phyloP scores from a whole-genome alignment of 2,329 filamentous ascomycete genomes.

The Cladosporium colombiae region DNA sequence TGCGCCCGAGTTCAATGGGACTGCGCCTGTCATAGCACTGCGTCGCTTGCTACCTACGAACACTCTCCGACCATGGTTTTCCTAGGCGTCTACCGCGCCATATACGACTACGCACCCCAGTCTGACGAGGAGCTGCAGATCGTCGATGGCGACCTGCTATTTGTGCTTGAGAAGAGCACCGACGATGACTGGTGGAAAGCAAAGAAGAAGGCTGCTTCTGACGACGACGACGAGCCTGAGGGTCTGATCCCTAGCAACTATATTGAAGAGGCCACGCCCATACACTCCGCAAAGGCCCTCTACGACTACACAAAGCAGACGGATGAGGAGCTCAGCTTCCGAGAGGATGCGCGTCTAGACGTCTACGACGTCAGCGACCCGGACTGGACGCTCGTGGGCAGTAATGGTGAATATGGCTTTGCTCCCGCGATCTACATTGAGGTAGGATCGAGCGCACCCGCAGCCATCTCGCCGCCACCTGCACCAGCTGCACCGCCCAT shows the following conservation, averaged over 20 bases:
- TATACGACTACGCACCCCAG: slow-evolving; percentile 92
- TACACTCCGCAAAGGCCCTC: slow-evolving; percentile 79
- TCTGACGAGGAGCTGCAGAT: slow-evolving; percentile 83
- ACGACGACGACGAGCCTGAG: slow-evolving; percentile 88
- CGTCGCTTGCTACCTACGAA: neutral
- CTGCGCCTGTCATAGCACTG: neutral
- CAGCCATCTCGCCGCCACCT: slow-evolving; percentile 36
- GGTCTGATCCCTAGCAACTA: slow-evolving; percentile 94
- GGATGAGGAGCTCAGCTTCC: slow-evolving; percentile 94
- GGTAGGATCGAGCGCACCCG: slow-evolving; percentile 53
- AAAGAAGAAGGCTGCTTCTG: slow-evolving; percentile 77
- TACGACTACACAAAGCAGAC: slow-evolving; percentile 98
- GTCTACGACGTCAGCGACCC: slow-evolving; percentile 91
- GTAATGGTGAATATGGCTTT: slow-evolving; percentile 85
- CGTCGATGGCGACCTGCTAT: slow-evolving; percentile 82
- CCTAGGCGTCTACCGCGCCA: slow-evolving; percentile 81
- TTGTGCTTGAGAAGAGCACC: slow-evolving; percentile 77
- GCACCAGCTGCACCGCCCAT: slow-evolving; percentile 39
- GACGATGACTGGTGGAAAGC: slow-evolving; percentile 93
- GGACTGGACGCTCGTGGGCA: slow-evolving; percentile 92
- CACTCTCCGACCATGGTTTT: slow-evolving; percentile 72
- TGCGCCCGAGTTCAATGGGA: slow-evolving; percentile 6
- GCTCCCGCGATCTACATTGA: slow-evolving; percentile 97
- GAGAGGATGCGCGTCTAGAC: slow-evolving; percentile 78
- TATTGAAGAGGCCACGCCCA: slow-evolving; percentile 75